Conservation (phyloP, 2,329 filamentous ascomycete genomes). For the Fusarium pseudocircinatum region DNA sequence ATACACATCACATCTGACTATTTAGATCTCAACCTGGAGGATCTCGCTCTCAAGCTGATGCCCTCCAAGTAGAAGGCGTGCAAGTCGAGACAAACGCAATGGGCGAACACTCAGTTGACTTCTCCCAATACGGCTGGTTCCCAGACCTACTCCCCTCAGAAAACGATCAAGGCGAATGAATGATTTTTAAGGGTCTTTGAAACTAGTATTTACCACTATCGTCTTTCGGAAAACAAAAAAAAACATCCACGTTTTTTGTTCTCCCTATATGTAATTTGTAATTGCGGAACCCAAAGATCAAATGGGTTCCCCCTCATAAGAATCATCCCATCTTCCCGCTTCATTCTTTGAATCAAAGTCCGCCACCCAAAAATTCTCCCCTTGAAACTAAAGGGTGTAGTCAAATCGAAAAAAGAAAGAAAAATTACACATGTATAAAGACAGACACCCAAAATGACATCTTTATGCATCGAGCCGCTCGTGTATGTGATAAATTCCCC, state of each 20-base stretch:
- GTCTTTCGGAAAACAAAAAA: conserved; percentile 12
- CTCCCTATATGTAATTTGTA: conserved; percentile 41
- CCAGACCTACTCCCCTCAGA: conserved; percentile 59
- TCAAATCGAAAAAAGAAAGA: conserved; percentile 12
- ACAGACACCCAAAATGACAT: conserved; percentile 35
- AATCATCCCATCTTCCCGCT: conserved; percentile 44
- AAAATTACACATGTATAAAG: conserved; percentile 31
- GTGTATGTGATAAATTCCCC: conserved; percentile 40
- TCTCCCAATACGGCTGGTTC: conserved; percentile 66
- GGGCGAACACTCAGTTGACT: conserved; percentile 63
- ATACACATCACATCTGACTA: background rate
- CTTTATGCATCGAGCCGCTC: conserved; percentile 38
- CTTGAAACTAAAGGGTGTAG: background rate
- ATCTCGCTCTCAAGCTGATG: conserved; percentile 60
- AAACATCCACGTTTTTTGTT: background rate
- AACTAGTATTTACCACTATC: conserved; percentile 46
- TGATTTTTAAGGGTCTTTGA: conserved; percentile 15
- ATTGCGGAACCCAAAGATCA: conserved; percentile 32
- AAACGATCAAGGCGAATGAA: conserved; percentile 15
- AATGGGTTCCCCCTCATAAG: conserved; percentile 33
- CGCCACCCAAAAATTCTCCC: conserved; percentile 12
- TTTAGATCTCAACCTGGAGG: conserved; percentile 60
- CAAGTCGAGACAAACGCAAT: conserved; percentile 58
- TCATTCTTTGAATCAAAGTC: conserved; percentile 35
- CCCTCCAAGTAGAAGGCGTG: conserved; percentile 63